Base-by-base conservation (phyloP, 2,329 filamentous ascomycete species). In the Parasarocladium wereldwijsianum region DNA sequence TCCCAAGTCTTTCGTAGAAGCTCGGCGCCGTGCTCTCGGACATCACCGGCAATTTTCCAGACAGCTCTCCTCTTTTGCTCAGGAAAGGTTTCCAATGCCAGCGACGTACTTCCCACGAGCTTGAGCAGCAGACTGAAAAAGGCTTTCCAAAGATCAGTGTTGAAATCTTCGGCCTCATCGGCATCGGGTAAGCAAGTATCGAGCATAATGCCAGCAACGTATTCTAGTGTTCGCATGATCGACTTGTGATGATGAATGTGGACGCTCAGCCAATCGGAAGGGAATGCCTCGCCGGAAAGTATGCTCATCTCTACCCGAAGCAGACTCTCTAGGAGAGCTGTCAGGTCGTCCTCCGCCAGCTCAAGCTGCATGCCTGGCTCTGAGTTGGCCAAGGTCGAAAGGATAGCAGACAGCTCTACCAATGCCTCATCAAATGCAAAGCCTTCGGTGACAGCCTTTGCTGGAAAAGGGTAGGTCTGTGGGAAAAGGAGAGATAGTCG, bases 21-120 rank as follows among this genome's bases (percentile, higher is more conserved):
- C 29, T 87, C 81, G 4, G 90, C 87, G 11, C 92, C 90, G 39
- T 84, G 70, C 50, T 96, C 86, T 33, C 90, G 71, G 29, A 98
- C 84, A 54, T 98, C 92, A 5, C 90, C 90, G 4, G 87, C 90
- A 47, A 98, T 94, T 58, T 96, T 98, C 90, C 92, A 98, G 2
- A 96, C 87, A 1, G 90, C 87, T 32, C 90, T 66, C 26, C 90
- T 67, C 57, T 96, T 98, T 55, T 98, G 90, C 51, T 98, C 92
- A 0, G 90, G 85, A 47, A 94, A 96, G 0, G 86, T 93, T 49
- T 98, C 90, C 21, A 98, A 66, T 0, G 90, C 86, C 13, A 98
- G 66, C 0, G 79, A 82, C 20, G 86, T 76, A 44, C 85, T 94
- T 5, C 83, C 82, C 3, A 98, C 83, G 3, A 96, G 74, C 46